Percentiles rank a stretch among this genome's conserved stretches.
phyloP scores from a whole-genome alignment of 2,329 filamentous ascomycete species.

The Venturia pyrina region DNA sequence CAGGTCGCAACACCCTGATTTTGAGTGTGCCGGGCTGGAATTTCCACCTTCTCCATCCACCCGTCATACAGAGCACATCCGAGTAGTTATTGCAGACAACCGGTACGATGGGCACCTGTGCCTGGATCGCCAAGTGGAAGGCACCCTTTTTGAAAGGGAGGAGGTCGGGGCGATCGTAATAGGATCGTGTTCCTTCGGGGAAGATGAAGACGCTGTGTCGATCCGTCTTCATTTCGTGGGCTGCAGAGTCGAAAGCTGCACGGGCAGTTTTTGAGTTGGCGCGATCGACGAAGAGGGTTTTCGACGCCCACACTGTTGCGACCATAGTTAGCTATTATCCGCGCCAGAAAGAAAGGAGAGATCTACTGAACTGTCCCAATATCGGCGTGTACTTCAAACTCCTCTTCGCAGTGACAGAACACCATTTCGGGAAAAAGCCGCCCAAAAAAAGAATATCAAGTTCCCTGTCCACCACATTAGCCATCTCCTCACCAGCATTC shows the following conservation, averaged over 20 bases:
- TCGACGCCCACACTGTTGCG: constrained; percentile 55
- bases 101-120: constrained; percentile 85
- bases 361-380: constrained; percentile 78
- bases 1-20: constrained; percentile 62
- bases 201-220: constrained; percentile 70
- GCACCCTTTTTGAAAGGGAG: constrained; percentile 99
- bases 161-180: constrained; percentile 68
- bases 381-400: constrained; percentile 70
- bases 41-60: constrained; percentile 50
- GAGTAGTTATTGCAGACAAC: constrained; percentile 47
- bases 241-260: constrained; percentile 75
- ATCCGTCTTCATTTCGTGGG: constrained; percentile 62
- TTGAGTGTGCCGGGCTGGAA: constrained; percentile 13
- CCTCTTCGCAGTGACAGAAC: constrained; percentile 86
- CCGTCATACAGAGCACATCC: constrained; percentile 27
- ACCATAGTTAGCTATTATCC: neutral
- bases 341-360: neutral
- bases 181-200: constrained; percentile 87
- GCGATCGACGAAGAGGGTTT: constrained; percentile 92
- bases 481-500: neutral
- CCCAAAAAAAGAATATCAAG: constrained; percentile 90
- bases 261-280: constrained; percentile 73
- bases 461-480: constrained; percentile 40
- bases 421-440: constrained; percentile 79
- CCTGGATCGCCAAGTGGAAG: constrained; percentile 91